Conservation (phyloP, 1,284 basidiomycete genomes). For the Exobasidium cylindrosporum region DNA sequence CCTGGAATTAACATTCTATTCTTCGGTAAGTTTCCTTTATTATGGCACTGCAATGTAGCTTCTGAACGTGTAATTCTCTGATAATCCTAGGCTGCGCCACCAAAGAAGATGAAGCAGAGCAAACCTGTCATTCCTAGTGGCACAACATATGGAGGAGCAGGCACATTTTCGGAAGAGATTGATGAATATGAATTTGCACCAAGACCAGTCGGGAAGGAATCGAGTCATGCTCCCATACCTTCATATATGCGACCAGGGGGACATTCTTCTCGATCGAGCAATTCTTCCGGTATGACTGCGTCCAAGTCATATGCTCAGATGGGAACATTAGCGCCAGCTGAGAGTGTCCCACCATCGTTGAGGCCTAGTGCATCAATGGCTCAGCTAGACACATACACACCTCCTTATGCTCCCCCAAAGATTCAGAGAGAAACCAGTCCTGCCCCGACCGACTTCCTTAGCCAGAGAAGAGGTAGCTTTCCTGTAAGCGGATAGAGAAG, state of each 20-base stretch:
- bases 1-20: conserved; percentile 53
- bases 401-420: conserved; percentile 42
- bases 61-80: neutral
- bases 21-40: conserved; percentile 16
- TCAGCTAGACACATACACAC: conserved; percentile 43
- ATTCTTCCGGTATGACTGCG: conserved; percentile 12
- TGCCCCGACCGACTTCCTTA: conserved; percentile 21
- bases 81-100: conserved; percentile 29
- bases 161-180: conserved; percentile 38
- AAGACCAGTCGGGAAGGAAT: conserved; percentile 24
- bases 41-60: neutral
- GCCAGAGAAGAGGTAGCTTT: conserved; percentile 14
- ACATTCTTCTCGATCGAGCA: conserved; percentile 5
- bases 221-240: conserved; percentile 32
- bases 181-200: conserved; percentile 21
- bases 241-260: conserved; percentile 36
- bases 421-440: conserved; percentile 37
- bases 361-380: conserved; percentile 46
- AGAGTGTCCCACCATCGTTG: conserved; percentile 35
- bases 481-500: too few species aligned
- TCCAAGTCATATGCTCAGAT: conserved; percentile 12
- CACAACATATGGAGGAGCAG: conserved; percentile 46
- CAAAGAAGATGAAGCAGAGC: conserved; percentile 30
- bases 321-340: conserved; percentile 20
- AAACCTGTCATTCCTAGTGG: conserved; percentile 26